A percentile compares a stretch with the other conserved stretches of the same genome.
phyloP scores from a whole-genome alignment of 2,329 filamentous ascomycete genomes.

The Ceratocystis papillata region DNA sequence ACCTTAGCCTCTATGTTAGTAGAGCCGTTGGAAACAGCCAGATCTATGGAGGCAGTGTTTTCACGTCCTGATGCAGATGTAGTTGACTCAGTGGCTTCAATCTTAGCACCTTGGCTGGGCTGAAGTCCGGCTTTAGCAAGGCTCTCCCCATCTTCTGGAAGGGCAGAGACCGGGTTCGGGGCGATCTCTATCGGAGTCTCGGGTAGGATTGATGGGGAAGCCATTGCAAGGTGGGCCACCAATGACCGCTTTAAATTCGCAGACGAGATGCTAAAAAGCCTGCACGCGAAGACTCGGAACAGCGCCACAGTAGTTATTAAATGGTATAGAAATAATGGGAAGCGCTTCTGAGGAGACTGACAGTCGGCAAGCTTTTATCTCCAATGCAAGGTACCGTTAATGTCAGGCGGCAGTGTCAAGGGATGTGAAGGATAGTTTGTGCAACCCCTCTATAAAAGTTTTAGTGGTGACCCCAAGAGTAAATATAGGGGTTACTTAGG shows the following conservation, averaged over 20 bases:
- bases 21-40: slow-evolving; percentile 18
- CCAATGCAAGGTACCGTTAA: no score
- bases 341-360: neutral
- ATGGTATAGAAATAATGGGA: neutral
- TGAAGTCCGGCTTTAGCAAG: neutral
- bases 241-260: neutral
- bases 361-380: no score
- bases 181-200: neutral
- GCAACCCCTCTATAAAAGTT: slow-evolving; percentile 25
- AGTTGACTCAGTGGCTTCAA: neutral
- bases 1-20: slow-evolving; percentile 13
- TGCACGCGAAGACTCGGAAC: neutral
- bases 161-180: neutral
- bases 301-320: slow-evolving; percentile 8
- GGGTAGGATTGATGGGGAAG: neutral
- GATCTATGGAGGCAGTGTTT: neutral
- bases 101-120: neutral
- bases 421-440: neutral
- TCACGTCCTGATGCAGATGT: neutral
- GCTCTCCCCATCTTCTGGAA: neutral
- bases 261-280: neutral
- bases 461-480: slow-evolving; percentile 27
- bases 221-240: neutral
- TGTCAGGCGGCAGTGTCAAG: no score
- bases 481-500: neutral